Evolutionary conservation across 2,329 filamentous ascomycete genomes (phyloP).

Genomic region (Diaporthe humulicola): DNA sequence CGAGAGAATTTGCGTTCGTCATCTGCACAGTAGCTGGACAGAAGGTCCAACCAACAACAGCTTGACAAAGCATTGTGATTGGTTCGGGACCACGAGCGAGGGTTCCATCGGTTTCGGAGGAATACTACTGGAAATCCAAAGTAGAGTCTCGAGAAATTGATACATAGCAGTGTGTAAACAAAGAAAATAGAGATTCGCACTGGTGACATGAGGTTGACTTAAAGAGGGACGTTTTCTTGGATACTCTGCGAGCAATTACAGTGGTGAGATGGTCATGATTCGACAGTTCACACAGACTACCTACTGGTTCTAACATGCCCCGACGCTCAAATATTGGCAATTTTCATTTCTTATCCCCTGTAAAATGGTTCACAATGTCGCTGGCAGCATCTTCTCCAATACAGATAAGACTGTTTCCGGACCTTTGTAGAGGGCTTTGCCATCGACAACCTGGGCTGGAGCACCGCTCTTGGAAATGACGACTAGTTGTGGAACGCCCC

Average conservation of each 20-base stretch:
- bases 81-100: no score
- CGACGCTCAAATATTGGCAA: neutral
- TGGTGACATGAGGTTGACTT: neutral
- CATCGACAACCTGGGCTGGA: neutral
- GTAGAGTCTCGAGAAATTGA: no score
- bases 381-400: neutral
- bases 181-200: no score
- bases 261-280: neutral
- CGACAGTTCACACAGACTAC: neutral
- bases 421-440: neutral
- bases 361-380: neutral
- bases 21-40: no score
- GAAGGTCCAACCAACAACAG: no score
- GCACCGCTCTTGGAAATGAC: neutral
- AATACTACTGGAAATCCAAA: no score
- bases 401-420: neutral
- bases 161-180: no score
- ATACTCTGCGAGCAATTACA: neutral
- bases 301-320: neutral
- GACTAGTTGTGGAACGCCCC: neutral
- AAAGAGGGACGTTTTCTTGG: neutral
- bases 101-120: no score
- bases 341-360: neutral
- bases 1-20: no score
- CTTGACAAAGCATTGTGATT: no score